Evolutionary conservation across 2,329 filamentous ascomycete genomes (phyloP).

Genomic region (Penicillium olsonii): DNA sequence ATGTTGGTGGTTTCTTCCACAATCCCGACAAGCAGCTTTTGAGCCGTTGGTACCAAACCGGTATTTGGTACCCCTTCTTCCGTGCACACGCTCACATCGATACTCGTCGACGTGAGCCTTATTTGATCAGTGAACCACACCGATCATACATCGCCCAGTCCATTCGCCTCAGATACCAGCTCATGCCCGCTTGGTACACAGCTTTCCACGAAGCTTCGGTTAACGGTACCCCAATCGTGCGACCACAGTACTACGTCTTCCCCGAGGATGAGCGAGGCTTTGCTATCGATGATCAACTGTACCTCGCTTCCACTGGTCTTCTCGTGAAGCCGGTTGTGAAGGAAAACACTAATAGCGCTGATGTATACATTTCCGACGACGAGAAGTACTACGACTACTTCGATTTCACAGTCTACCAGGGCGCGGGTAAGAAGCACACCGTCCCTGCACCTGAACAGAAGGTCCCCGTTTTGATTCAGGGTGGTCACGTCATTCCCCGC

Average conservation of each 20-base stretch:
- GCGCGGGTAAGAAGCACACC: conserved; percentile 68
- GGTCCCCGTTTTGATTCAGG: conserved; percentile 88
- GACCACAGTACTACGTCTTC: conserved; percentile 91
- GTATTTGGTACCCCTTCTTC: conserved; percentile 98
- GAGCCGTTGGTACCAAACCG: conserved; percentile 93
- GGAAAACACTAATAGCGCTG: conserved; percentile 69
- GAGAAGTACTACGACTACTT: conserved; percentile 97
- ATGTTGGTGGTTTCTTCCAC: conserved; percentile 97
- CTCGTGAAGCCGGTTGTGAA: conserved; percentile 89
- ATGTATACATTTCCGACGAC: conserved; percentile 85
- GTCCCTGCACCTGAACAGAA: conserved; percentile 79
- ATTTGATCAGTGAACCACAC: conserved; percentile 81
- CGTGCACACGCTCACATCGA: conserved; percentile 96
- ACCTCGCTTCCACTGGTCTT: conserved; percentile 82
- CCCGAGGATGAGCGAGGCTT: conserved; percentile 86
- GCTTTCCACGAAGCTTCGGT: conserved; percentile 88
- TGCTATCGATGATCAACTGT: conserved; percentile 87
- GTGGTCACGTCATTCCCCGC: conserved; percentile 86
- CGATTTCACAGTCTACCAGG: conserved; percentile 74
- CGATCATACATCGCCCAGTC: conserved; percentile 83
- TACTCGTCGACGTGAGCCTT: conserved; percentile 89
- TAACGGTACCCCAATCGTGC: conserved; percentile 81
- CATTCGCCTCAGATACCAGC: conserved; percentile 80
- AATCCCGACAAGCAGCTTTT: conserved; percentile 92
- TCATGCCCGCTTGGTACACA: conserved; percentile 94